These are phyloP conservation scores for Fusarium pseudoanthophilum DNA, from an alignment of 2,329 filamentous ascomycete species.

Conservation along the genomic window DNA sequence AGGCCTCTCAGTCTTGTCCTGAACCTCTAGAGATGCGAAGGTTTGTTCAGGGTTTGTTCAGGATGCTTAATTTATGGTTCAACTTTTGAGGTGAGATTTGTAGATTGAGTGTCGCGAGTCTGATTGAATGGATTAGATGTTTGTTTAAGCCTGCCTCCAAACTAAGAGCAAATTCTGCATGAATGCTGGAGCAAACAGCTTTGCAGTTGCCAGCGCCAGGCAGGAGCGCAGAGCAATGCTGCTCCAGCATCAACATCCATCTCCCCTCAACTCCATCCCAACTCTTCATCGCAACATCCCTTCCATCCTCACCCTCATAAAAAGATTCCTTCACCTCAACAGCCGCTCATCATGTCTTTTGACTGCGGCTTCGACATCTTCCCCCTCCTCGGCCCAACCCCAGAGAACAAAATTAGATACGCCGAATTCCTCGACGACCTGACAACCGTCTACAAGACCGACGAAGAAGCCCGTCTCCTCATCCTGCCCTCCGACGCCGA, in stretches of 20 bases:
- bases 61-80: not conserved
- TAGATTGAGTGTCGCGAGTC: not conserved
- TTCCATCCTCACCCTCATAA: too few species aligned
- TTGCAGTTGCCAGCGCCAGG: not conserved
- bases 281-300: not conserved
- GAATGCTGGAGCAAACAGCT: not conserved
- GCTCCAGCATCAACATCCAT: not conserved
- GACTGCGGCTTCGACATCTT: constrained; percentile 18
- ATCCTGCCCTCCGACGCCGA: not conserved
- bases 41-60: not conserved
- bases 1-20: too few species aligned
- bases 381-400: not conserved
- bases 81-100: not conserved
- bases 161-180: too few species aligned
- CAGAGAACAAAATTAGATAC: not conserved
- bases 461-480: not conserved
- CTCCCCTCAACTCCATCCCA: not conserved
- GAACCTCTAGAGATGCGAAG: rapidly evolving
- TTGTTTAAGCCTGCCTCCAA: not conserved
- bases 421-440: not conserved
- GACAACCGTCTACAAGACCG: not conserved
- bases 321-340: not conserved
- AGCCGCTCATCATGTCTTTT: not conserved
- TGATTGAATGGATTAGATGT: rapidly evolving
- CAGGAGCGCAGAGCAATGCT: not conserved